phyloP scores from a whole-genome alignment of 2,329 filamentous ascomycete genomes.

The Scortechinia acanthostroma region DNA sequence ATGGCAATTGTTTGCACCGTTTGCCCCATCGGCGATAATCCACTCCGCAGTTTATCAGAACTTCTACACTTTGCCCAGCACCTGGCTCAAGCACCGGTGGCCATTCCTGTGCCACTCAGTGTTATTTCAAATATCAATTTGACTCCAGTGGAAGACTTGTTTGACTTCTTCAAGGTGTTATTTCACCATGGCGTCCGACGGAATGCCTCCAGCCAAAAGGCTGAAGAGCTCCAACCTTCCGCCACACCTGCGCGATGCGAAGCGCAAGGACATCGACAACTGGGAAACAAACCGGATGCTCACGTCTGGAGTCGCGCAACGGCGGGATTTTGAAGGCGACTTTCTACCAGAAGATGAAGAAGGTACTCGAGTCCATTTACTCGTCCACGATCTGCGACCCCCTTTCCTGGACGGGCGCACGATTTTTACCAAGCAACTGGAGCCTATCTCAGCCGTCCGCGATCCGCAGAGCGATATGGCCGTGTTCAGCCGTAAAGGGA shows the following conservation, averaged over 20 bases:
- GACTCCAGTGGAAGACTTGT: too few species aligned
- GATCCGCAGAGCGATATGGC: constrained; percentile 69
- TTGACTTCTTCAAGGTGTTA: too few species aligned
- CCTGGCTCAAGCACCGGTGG: too few species aligned
- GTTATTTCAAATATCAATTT: too few species aligned
- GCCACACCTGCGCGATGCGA: constrained; percentile 21
- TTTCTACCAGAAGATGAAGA: constrained; percentile 58
- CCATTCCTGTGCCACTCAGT: too few species aligned
- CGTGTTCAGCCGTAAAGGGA: constrained; percentile 63
- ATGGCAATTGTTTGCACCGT: background rate
- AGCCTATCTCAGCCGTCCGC: constrained; percentile 59
- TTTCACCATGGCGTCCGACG: constrained; percentile 21
- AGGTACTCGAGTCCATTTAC: constrained; percentile 55
- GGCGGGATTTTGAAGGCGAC: constrained; percentile 47
- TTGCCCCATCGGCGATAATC: background rate
- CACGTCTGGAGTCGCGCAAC: constrained; percentile 60
- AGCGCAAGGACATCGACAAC: constrained; percentile 53
- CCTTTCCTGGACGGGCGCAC: constrained; percentile 65
- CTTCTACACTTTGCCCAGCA: too few species aligned
- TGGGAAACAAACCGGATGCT: constrained; percentile 73
- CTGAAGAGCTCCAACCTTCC: constrained; percentile 24
- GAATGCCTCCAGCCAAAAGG: constrained; percentile 25
- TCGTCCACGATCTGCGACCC: constrained; percentile 62
- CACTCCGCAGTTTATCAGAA: background rate
- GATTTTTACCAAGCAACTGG: constrained; percentile 65